Evolutionary conservation across 768 basidiomycete species (phyloP).

Genomic region (Boletellus sp.): DNA sequence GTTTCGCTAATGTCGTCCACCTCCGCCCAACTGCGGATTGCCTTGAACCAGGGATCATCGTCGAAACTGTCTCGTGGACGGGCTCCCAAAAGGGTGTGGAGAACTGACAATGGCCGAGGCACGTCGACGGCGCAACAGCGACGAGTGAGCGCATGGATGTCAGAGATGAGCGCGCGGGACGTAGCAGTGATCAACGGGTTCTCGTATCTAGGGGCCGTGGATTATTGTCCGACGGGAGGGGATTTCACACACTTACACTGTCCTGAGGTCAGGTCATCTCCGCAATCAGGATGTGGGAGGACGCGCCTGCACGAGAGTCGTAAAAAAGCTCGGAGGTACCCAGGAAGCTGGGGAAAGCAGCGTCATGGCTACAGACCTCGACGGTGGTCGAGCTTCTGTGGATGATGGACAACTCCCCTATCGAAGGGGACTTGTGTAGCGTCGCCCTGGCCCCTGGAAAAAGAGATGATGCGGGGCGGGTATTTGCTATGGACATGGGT

Average conservation of each 20-base stretch:
- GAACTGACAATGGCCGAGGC: constrained; percentile 60
- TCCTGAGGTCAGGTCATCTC: constrained; percentile 5
- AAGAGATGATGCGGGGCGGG: not conserved
- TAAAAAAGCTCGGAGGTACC: constrained; percentile 61
- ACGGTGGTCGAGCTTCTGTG: constrained; percentile 55
- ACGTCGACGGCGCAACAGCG: constrained; percentile 60
- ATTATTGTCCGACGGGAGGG: constrained; percentile 7
- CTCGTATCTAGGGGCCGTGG: constrained; percentile 52
- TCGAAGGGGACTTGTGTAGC: constrained; percentile 10
- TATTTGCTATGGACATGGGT: constrained; percentile 11
- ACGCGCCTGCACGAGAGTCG: constrained; percentile 66
- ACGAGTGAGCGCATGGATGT: constrained; percentile 61
- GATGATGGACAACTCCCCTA: constrained; percentile 29
- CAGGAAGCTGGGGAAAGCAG: constrained; percentile 40
- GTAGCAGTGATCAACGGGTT: constrained; percentile 76
- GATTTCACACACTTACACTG: constrained; percentile 26
- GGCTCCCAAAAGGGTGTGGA: constrained; percentile 54
- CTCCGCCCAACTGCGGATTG: constrained; percentile 69
- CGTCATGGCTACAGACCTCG: constrained; percentile 64
- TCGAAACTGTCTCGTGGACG: constrained; percentile 13
- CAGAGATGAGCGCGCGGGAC: constrained; percentile 66
- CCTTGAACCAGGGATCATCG: constrained; percentile 54
- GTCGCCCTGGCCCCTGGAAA: not conserved
- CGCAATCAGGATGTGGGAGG: constrained; percentile 1
- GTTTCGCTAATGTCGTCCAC: constrained; percentile 72